phyloP scores from a whole-genome alignment of 257 asterid genomes.

The Craterostigma plantagineum region DNA sequence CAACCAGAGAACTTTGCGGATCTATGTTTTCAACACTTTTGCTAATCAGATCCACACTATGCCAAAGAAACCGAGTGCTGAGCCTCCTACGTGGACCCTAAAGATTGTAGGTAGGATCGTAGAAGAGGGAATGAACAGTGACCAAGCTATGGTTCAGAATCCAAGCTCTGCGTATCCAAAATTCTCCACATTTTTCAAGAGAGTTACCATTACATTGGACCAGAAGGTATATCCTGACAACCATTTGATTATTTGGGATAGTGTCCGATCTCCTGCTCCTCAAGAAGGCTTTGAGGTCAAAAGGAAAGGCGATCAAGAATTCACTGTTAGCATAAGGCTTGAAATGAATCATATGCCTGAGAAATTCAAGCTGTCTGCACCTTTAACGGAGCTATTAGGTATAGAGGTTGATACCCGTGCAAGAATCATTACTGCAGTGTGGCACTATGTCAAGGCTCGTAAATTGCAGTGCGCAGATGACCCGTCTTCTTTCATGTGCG shows the following conservation, averaged over 20 bases:
- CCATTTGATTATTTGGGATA: conserved; percentile 84
- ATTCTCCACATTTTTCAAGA: conserved; percentile 78
- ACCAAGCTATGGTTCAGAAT: conserved; percentile 58
- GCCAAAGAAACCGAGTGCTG: conserved; percentile 77
- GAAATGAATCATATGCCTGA: conserved; percentile 85
- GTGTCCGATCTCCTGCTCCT: conserved; percentile 72
- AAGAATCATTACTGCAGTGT: conserved; percentile 53
- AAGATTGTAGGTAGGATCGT: conserved; percentile 81
- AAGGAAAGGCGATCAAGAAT: conserved; percentile 90
- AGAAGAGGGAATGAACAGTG: conserved; percentile 90
- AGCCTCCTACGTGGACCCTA: conserved; percentile 90
- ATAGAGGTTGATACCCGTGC: conserved; percentile 72
- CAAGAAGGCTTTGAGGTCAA: conserved; percentile 97
- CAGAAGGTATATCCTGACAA: conserved; percentile 80
- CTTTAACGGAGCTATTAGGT: conserved; percentile 56
- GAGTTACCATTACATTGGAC: conserved; percentile 58
- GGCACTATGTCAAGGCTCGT: conserved; percentile 85
- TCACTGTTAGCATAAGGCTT: conserved; percentile 54
- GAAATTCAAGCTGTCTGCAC: conserved; percentile 46
- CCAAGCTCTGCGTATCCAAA: conserved; percentile 50
- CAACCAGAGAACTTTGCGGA: conserved; percentile 73
- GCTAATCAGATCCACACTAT: conserved; percentile 67
- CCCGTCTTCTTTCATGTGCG: conserved; percentile 56
- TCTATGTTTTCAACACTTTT: conserved; percentile 71
- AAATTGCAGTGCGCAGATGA: conserved; percentile 58